Conservation (phyloP, 345 rosid species). For the Hevea brasiliensis region DNA sequence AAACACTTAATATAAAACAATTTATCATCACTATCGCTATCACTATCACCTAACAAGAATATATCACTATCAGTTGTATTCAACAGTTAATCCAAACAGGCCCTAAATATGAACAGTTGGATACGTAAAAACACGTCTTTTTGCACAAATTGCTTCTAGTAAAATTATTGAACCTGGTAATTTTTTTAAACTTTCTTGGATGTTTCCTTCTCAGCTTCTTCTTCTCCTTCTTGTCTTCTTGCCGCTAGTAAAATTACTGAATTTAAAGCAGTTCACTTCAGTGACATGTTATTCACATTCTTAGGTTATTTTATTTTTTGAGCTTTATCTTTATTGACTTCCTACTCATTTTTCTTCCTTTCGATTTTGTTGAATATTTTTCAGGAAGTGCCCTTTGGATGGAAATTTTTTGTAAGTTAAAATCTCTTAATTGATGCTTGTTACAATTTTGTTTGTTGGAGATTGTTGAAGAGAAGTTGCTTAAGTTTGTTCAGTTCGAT, state of each 20-base stretch:
- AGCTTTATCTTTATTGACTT: slow-evolving; percentile 27
- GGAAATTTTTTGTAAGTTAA: slow-evolving; percentile 85
- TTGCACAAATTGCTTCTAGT: no score
- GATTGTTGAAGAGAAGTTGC: no score
- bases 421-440: not conserved
- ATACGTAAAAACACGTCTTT: no score
- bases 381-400: slow-evolving; percentile 69
- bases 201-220: no score
- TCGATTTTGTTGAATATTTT: slow-evolving; percentile 18
- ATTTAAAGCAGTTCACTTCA: not conserved
- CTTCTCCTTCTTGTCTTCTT: no score
- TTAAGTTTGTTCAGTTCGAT: not conserved
- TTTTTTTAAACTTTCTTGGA: no score
- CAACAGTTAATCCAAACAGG: no score
- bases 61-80: no score
- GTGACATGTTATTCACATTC: not conserved
- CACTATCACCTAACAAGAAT: no score
- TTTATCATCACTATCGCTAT: no score
- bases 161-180: slow-evolving; percentile 1
- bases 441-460: not conserved
- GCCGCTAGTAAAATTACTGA: not conserved
- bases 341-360: slow-evolving; percentile 5
- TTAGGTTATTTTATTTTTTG: not conserved
- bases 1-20: no score
- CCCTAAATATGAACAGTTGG: no score